Percentiles rank a stretch among this genome's conserved stretches.
These are phyloP conservation scores for Phaffomyces antillensis DNA, from an alignment of 805 yeast species.

Conservation along the genomic window DNA sequence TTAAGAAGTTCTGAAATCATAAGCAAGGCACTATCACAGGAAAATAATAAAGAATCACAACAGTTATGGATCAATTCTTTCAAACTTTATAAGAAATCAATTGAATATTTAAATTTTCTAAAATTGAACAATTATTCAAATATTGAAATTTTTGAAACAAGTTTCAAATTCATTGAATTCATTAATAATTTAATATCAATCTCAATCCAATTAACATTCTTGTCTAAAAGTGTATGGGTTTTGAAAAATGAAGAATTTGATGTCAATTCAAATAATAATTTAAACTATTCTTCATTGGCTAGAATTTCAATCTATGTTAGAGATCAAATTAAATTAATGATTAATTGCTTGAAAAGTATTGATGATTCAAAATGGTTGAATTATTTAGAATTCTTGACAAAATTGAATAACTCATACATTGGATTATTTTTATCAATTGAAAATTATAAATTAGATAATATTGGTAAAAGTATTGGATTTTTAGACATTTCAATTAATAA, in stretches of 20 bases:
- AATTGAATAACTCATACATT: constrained; percentile 35
- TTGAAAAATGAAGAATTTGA: constrained; percentile 17
- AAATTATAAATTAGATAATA: constrained; percentile 34
- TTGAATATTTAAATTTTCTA: constrained; percentile 12
- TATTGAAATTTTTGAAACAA: constrained; percentile 7
- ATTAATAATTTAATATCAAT: constrained; percentile 10
- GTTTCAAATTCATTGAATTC: constrained; percentile 5
- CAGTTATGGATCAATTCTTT: constrained; percentile 13
- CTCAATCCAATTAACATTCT: constrained; percentile 25
- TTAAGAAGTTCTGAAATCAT: constrained; percentile 12
- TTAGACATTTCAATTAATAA: constrained; percentile 29
- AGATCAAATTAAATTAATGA: constrained; percentile 26
- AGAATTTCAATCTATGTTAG: constrained; percentile 36
- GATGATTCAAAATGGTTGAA: constrained; percentile 5
- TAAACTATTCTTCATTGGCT: constrained; percentile 33
- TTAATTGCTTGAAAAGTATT: constrained; percentile 4
- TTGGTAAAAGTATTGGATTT: constrained; percentile 42
- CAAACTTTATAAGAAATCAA: constrained; percentile 16
- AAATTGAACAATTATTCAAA: background rate
- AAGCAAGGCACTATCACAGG: background rate
- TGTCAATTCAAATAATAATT: constrained; percentile 16
- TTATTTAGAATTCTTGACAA: constrained; percentile 19
- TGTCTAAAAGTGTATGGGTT: constrained; percentile 24
- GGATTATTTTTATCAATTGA: constrained; percentile 40
- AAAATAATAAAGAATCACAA: constrained; percentile 1